A percentile compares a stretch with the other conserved stretches of the same genome.
phyloP scores from a whole-genome alignment of 805 yeast genomes.

The Henningerozyma blattae region DNA sequence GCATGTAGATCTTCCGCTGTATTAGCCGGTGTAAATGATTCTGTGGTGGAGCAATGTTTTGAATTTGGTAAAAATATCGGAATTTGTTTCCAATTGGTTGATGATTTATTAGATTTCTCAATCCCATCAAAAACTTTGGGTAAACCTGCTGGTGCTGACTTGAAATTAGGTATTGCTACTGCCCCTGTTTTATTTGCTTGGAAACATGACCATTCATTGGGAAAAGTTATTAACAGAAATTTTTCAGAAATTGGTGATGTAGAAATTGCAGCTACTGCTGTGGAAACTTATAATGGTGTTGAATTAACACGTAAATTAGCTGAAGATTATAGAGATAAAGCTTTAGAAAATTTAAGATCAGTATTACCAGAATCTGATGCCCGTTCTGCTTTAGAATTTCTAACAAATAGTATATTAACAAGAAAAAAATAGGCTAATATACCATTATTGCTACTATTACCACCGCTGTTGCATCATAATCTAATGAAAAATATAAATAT shows the following conservation, averaged over 20 bases:
- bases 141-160: slow-evolving; percentile 92
- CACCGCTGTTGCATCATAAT: too few relatives aligned
- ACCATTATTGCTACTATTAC: too few relatives aligned
- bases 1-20: slow-evolving; percentile 90
- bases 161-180: slow-evolving; percentile 88
- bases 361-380: slow-evolving; percentile 81
- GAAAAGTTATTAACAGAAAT: slow-evolving; percentile 72
- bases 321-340: slow-evolving; percentile 61
- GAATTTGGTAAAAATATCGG: slow-evolving; percentile 90
- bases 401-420: slow-evolving; percentile 74
- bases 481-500: too few relatives aligned
- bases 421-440: slow-evolving; percentile 74
- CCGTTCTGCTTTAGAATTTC: slow-evolving; percentile 71
- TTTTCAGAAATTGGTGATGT: slow-evolving; percentile 76
- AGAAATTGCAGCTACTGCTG: slow-evolving; percentile 67
- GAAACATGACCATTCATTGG: slow-evolving; percentile 76
- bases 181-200: slow-evolving; percentile 95
- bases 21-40: slow-evolving; percentile 68
- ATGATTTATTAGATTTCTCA: slow-evolving; percentile 91
- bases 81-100: slow-evolving; percentile 89
- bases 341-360: slow-evolving; percentile 53
- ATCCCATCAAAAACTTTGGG: slow-evolving; percentile 78
- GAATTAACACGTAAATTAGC: slow-evolving; percentile 69
- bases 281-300: slow-evolving; percentile 60
- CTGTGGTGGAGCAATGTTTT: slow-evolving; percentile 74